Conservation (phyloP, 345 rosid species). For the Melastoma malabathricum region DNA sequence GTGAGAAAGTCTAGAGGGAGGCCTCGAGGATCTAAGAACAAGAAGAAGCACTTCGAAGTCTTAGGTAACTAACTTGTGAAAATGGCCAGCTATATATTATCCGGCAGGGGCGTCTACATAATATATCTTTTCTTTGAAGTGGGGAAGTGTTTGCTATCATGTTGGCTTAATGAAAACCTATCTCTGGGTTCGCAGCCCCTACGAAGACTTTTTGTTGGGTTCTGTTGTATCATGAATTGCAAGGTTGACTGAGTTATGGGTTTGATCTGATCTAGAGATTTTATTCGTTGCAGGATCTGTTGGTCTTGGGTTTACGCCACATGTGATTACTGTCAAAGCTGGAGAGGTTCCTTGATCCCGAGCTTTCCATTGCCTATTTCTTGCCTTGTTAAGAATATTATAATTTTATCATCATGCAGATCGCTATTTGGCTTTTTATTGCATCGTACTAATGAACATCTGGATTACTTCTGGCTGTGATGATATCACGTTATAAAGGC, state of each 20-base stretch:
- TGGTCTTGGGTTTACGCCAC: slow-evolving; percentile 45
- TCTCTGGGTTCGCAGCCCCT: too few relatives aligned
- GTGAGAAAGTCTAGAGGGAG: slow-evolving; percentile 65
- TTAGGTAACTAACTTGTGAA: slow-evolving; percentile 27
- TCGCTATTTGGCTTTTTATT: too few relatives aligned
- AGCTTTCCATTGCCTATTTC: neutral
- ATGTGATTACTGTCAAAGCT: slow-evolving; percentile 47
- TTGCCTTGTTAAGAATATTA: neutral
- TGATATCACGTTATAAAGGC: too few relatives aligned
- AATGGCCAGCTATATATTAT: too few relatives aligned
- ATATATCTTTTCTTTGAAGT: too few relatives aligned
- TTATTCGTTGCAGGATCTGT: slow-evolving; percentile 29
- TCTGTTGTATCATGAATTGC: neutral
- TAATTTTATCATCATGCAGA: too few relatives aligned
- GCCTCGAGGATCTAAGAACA: slow-evolving; percentile 69
- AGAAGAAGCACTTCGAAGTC: slow-evolving; percentile 38
- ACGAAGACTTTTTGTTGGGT: neutral
- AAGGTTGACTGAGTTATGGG: neutral
- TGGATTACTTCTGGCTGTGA: too few relatives aligned
- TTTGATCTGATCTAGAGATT: too few relatives aligned
- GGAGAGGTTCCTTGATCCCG: slow-evolving; percentile 45
- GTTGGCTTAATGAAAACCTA: too few relatives aligned
- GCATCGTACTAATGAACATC: too few relatives aligned
- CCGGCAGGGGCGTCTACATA: too few relatives aligned
- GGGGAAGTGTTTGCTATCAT: too few relatives aligned